Base-by-base conservation (phyloP, 495 filamentous ascomycete species). In the Aspergillus carlsbadensis region DNA sequence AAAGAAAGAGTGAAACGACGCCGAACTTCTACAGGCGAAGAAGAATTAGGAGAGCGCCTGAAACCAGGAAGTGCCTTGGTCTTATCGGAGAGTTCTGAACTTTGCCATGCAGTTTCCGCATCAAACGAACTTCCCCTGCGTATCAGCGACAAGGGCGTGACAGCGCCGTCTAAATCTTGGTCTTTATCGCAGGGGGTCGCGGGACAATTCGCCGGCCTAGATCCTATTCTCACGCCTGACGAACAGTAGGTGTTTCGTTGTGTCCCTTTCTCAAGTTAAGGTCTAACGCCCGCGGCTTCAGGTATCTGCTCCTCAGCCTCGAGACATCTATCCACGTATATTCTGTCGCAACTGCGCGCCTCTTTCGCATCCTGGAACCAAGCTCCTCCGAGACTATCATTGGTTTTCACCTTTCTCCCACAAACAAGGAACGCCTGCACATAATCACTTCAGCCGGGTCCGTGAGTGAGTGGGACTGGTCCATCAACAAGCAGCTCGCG, bases 401-500 rank as follows among this genome's bases (percentile, higher is more conserved):
- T 24, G 78, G 84, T 15, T 86, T 81, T 47, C 71, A 72, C 15
- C 55, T 92, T 7, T 92, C 88, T 15, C 77, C 80, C 8, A 65
- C 67, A 20, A 74, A 84, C 10, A 58, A 77, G 0, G 81, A 87
- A 45, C 67, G 81, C 29, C 56, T 96, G 31, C 91, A 87, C 77
- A 81, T 94, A 15, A 85, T 86, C 18, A 88, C 84, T 37, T 82
- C 79, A 14, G 72, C 76, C 54, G 90, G 88, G 0, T 71, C 67
- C 21, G 74, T 96, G 17, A 87, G 82, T 70, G 69, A 82, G 33
- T 90, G 92, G 81, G 79, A 96, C 63, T 96, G 91, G 91, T 79
- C 78, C 8, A 77, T 80, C 31, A 86, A 86, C 24, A 71, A 70
- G 20, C 72, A 74, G 22, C 39, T 81, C 21, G 65, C 61, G 14